These are phyloP conservation scores for Colletotrichum acutatum DNA, from an alignment of 2,329 filamentous ascomycete genomes.

Conservation along the genomic window DNA sequence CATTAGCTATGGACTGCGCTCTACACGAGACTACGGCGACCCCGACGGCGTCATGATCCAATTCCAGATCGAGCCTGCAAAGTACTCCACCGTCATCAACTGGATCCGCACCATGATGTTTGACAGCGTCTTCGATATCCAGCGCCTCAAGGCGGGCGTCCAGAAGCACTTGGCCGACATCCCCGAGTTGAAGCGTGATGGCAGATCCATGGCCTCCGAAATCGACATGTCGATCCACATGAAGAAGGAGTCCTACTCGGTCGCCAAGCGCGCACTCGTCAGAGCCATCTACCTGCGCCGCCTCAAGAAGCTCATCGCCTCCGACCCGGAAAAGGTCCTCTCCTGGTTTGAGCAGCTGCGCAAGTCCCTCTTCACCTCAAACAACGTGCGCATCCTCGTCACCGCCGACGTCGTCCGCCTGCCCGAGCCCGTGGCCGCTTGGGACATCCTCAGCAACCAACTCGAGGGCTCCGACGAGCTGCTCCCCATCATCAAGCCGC, in stretches of 20 bases:
- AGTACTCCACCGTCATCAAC: constrained; percentile 83
- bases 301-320: constrained; percentile 82
- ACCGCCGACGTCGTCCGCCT: constrained; percentile 84
- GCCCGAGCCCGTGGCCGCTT: constrained; percentile 79
- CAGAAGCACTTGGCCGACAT: constrained; percentile 91
- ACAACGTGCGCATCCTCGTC: constrained; percentile 88
- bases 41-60: constrained; percentile 83
- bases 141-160: constrained; percentile 70
- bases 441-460: constrained; percentile 71
- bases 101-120: constrained; percentile 91
- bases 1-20: constrained; percentile 81
- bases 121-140: constrained; percentile 85
- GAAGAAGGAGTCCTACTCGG: constrained; percentile 78
- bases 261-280: constrained; percentile 84
- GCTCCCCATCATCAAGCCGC: constrained; percentile 76
- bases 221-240: constrained; percentile 84
- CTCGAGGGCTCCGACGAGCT: constrained; percentile 59
- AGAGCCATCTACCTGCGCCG: constrained; percentile 89
- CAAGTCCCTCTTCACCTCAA: constrained; percentile 79
- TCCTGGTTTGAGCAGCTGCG: constrained; percentile 82
- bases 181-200: constrained; percentile 90
- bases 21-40: constrained; percentile 76
- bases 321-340: constrained; percentile 80
- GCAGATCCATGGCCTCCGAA: constrained; percentile 73
- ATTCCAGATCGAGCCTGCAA: constrained; percentile 88